These are phyloP conservation scores for Achaetomium macrosporum DNA, from an alignment of 2,329 filamentous ascomycete genomes.

Conservation along the genomic window DNA sequence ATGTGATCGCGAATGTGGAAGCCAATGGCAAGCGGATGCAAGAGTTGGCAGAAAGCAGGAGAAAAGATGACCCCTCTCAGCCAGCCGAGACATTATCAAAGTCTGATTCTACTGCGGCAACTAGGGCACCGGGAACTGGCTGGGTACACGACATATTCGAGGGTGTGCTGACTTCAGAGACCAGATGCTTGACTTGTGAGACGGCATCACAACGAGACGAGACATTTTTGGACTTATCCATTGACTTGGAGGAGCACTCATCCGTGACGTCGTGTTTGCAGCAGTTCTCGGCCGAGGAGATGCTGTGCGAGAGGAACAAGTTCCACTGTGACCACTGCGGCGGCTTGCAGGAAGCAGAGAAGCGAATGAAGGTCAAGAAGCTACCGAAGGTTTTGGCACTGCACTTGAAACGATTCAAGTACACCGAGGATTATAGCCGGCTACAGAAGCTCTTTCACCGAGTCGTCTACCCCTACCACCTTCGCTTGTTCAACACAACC, in stretches of 20 bases:
- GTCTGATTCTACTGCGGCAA: slow-evolving; percentile 33
- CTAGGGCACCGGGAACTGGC: slow-evolving; percentile 59
- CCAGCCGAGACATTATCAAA: slow-evolving; percentile 40
- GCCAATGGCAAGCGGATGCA: slow-evolving; percentile 66
- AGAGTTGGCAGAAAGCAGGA: slow-evolving; percentile 39
- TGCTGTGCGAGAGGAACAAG: slow-evolving; percentile 97
- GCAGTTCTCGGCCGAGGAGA: slow-evolving; percentile 96
- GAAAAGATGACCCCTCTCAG: slow-evolving; percentile 42
- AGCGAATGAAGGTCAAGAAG: slow-evolving; percentile 98
- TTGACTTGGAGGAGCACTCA: slow-evolving; percentile 90
- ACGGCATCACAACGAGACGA: slow-evolving; percentile 93
- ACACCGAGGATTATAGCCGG: slow-evolving; percentile 89
- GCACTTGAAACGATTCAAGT: slow-evolving; percentile 96
- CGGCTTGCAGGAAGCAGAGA: slow-evolving; percentile 93
- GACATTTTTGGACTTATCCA: slow-evolving; percentile 90
- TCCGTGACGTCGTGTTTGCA: slow-evolving; percentile 92
- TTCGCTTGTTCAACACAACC: slow-evolving; percentile 95
- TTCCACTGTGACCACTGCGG: slow-evolving; percentile 98
- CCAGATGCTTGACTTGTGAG: slow-evolving; percentile 92
- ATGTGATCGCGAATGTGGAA: slow-evolving; percentile 91
- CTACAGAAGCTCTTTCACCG: slow-evolving; percentile 95
- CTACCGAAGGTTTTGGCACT: slow-evolving; percentile 86
- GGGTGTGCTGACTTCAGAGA: slow-evolving; percentile 90
- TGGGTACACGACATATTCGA: slow-evolving; percentile 99
- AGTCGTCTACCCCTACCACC: slow-evolving; percentile 93